phyloP scores from a whole-genome alignment of 495 filamentous ascomycete species.

The Evansstolkia leycettana region DNA sequence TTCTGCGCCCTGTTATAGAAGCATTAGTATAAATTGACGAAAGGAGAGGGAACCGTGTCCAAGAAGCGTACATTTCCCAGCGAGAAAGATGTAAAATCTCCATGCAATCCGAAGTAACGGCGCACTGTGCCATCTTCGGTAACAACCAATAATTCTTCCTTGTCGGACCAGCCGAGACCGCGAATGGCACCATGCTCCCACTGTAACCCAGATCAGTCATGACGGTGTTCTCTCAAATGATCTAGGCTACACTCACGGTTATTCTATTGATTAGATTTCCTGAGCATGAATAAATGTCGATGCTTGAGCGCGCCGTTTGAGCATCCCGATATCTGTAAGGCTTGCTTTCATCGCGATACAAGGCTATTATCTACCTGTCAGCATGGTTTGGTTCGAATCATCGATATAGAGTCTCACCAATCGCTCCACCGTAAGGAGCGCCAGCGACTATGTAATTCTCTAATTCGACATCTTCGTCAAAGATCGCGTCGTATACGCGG shows the following conservation, averaged over 20 bases:
- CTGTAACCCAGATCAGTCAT: slow-evolving; percentile 24
- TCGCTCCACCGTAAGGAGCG: slow-evolving; percentile 87
- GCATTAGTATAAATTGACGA: slow-evolving; percentile 5
- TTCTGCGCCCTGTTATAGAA: slow-evolving; percentile 52
- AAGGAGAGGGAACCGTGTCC: background rate
- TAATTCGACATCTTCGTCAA: slow-evolving; percentile 83
- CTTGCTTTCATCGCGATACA: slow-evolving; percentile 81
- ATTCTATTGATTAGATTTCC: slow-evolving; percentile 70
- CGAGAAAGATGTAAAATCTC: slow-evolving; percentile 93
- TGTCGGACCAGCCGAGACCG: slow-evolving; percentile 92
- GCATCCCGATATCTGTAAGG: slow-evolving; percentile 62
- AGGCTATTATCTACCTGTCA: slow-evolving; percentile 39
- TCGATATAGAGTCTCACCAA: slow-evolving; percentile 48
- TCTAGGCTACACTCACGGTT: slow-evolving; percentile 33
- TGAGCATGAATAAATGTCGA: slow-evolving; percentile 89
- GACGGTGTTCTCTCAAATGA: no score
- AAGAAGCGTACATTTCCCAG: slow-evolving; percentile 57
- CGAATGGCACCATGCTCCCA: slow-evolving; percentile 89
- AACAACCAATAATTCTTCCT: slow-evolving; percentile 83
- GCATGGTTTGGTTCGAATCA: slow-evolving; percentile 1
- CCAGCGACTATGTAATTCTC: slow-evolving; percentile 89
- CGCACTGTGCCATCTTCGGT: slow-evolving; percentile 83
- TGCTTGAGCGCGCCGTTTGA: slow-evolving; percentile 63
- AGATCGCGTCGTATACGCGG: slow-evolving; percentile 81
- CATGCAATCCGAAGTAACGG: slow-evolving; percentile 83